These are phyloP conservation scores for Kazachstania martiniae DNA, from an alignment of 805 yeast genomes.

Conservation along the genomic window DNA sequence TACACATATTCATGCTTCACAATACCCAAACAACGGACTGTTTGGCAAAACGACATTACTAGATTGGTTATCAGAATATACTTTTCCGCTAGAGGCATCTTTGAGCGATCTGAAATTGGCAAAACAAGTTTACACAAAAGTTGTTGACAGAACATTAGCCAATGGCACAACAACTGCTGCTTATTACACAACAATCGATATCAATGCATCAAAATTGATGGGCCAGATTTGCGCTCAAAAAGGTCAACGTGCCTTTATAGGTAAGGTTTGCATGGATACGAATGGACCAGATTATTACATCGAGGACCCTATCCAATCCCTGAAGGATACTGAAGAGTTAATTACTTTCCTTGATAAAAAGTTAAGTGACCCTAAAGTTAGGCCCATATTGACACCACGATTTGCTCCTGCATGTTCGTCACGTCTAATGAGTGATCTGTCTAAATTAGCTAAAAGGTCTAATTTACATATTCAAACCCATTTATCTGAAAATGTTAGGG, in stretches of 20 bases:
- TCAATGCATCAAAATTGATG: slow-evolving; percentile 60
- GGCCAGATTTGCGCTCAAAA: slow-evolving; percentile 54
- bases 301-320: slow-evolving; percentile 46
- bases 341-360: slow-evolving; percentile 47
- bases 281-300: slow-evolving; percentile 65
- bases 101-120: slow-evolving; percentile 48
- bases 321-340: slow-evolving; percentile 43
- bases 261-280: slow-evolving; percentile 89
- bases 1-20: slow-evolving; percentile 79
- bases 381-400: slow-evolving; percentile 82
- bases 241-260: slow-evolving; percentile 86
- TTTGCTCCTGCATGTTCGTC: slow-evolving; percentile 84
- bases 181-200: slow-evolving; percentile 83
- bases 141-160: slow-evolving; percentile 55
- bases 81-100: slow-evolving; percentile 79
- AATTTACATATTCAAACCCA: slow-evolving; percentile 79
- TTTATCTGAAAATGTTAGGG: slow-evolving; percentile 69
- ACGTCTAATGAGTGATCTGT: slow-evolving; percentile 51
- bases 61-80: slow-evolving; percentile 81
- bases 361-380: slow-evolving; percentile 40
- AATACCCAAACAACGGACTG: slow-evolving; percentile 71
- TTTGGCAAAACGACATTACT: slow-evolving; percentile 77
- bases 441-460: slow-evolving; percentile 37
- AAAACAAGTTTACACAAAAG: slow-evolving; percentile 47
- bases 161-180: slow-evolving; percentile 90